Evolutionary conservation across 179 eudicot species (phyloP), one percentile per base, ranked within the genome.

Genomic region (Gypsophila paniculata): DNA sequence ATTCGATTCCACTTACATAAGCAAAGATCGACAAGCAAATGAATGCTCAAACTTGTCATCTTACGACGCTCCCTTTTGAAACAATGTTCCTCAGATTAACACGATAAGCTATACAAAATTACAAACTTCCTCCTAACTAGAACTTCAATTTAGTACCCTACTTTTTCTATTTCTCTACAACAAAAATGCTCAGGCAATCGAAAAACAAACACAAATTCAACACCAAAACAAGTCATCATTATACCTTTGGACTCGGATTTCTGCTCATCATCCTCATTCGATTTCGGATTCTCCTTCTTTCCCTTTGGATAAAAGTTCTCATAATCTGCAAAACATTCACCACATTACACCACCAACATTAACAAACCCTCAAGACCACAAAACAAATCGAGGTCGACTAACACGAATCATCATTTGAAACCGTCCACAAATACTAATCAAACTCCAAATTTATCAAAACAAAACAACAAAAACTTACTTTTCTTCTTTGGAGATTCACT

Each of bases 241-340:
- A 32, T 61, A 91, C 97, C 92, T 85, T 89, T 89, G 1, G 95
- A 86, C 72, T 85, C 84, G 0, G 97, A 83, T 72, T 91, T 91
- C 85, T 89, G 86, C 46, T 76, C 89, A 58, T 4, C 9, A 12
- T 63, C 72, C 29, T 69, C 62, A 12, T 87, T 78, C 17, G 76
- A 69, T 77, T 91, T 91, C 0, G 97, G 95, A 54, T 81, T 80
- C 72, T 87, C 97, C 88, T 91, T 91, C 90, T 89, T 91, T 17
- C 84, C 85, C 77, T 89, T 91, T 4, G 97, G 95, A 71, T 83
- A 86, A 75, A 82, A 91, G 77, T 91, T 89, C 85, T 91, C 97
- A 76, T 87, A 89, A 71, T 89, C 97, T 91, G 75, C 73, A 62
- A 46, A 23, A 67, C 48, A 17, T n/a, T 49, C 23, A 65, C 51